phyloP scores from a whole-genome alignment of 2,329 filamentous ascomycete species.

The Pseudogymnoascus sp. region DNA sequence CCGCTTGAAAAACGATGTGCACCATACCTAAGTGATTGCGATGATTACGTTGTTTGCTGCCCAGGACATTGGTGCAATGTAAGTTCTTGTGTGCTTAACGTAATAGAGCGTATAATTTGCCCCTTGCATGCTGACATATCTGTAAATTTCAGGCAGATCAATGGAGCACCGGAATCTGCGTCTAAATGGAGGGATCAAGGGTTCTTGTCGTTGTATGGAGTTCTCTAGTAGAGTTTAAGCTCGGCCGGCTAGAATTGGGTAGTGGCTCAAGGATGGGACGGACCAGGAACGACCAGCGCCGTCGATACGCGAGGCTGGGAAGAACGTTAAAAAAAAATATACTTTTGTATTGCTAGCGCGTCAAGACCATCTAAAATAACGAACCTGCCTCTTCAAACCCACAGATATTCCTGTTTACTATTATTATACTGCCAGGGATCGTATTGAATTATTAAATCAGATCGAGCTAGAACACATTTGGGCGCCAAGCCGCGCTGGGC shows the following conservation, averaged over 20 bases:
- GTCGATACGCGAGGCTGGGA: not conserved
- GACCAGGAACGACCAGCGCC: not conserved
- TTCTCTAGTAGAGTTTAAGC: not conserved
- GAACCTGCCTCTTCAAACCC: not conserved
- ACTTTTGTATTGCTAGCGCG: not conserved
- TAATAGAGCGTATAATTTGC: not conserved
- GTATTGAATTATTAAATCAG: not conserved
- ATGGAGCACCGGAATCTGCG: too few relatives aligned
- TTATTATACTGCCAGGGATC: not conserved
- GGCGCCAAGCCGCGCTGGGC: not conserved
- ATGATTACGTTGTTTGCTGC: not conserved
- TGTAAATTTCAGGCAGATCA: not conserved
- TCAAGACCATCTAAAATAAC: not conserved
- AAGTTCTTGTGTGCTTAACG: not conserved
- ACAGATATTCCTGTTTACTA: not conserved
- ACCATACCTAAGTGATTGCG: not conserved
- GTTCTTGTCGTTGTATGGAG: not conserved
- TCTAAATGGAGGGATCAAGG: not conserved
- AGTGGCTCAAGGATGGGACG: not conserved
- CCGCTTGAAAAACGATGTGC: not conserved
- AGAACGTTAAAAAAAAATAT: not conserved
- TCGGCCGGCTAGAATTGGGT: not conserved
- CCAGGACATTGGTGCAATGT: not conserved
- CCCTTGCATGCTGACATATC: not conserved
- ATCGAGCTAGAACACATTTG: not conserved